A percentile compares a stretch with the other conserved stretches of the same genome.
These are phyloP conservation scores for Mallotus japonicus DNA, from an alignment of 441 rosid species.

Conservation along the genomic window DNA sequence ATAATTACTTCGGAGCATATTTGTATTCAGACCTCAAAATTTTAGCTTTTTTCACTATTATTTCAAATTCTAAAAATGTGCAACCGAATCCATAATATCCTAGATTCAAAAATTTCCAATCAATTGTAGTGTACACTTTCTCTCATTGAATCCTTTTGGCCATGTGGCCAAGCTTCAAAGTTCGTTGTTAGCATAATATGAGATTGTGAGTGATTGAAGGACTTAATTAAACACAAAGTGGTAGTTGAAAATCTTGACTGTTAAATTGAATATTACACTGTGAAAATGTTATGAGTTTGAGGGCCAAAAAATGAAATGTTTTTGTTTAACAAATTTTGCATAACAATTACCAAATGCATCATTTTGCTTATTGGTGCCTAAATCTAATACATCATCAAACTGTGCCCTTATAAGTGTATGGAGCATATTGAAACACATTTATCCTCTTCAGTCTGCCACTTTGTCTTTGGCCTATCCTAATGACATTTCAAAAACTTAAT, in stretches of 20 bases:
- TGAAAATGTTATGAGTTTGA: background rate
- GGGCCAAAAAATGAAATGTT: background rate
- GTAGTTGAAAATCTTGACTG: background rate
- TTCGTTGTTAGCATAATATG: background rate
- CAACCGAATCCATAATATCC: no score
- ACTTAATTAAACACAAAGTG: background rate
- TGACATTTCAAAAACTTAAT: background rate
- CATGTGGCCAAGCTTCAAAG: background rate
- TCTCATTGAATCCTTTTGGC: background rate
- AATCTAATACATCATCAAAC: background rate
- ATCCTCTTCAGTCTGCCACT: background rate
- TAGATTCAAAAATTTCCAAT: background rate
- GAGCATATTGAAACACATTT: background rate
- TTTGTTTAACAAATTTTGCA: no score
- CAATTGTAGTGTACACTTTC: background rate
- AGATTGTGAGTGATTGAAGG: background rate
- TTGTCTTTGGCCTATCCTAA: background rate
- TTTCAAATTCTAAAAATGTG: no score
- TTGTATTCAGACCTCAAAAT: no score
- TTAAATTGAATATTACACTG: background rate
- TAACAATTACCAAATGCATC: background rate
- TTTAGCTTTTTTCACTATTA: no score
- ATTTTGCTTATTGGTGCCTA: background rate
- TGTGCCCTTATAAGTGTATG: background rate
- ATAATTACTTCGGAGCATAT: no score